Evolutionary conservation across 352 stramenopile species (phyloP), one percentile per base, ranked within the genome.

Genomic region (Phytophthora multivora): DNA sequence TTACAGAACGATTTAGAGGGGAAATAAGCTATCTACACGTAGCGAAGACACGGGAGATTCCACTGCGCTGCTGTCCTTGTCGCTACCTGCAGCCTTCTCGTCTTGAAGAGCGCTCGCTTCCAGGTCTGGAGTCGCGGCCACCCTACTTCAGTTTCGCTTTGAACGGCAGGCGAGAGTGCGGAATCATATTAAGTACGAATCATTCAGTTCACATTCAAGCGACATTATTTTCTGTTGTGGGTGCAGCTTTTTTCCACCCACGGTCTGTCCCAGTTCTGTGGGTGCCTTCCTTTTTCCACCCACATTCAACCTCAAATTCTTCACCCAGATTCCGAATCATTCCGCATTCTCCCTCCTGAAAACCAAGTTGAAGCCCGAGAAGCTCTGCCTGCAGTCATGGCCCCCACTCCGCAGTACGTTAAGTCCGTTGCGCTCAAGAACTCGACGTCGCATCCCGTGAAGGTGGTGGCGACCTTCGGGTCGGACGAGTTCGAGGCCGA

Each of bases 361-460:
- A 31, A 51, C 8, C 55, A 73, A 67, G 54, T 73, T 67, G 55
- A 69, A 73, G 53, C 30, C 19, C 15, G 33, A 65, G 40, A 54
- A 62, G 31, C 8, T 1, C 26, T 8, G 2, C 7, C 28, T 33
- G 28, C 4, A 50, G 40, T 16, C n/a, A 89, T 77, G 78, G 74
- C 85, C 35, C 64, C 73, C 39, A 56, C 73, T 41, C 86, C 86
- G 26, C 72, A 75, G 48, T 95, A 92, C 70, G 83, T 77, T 48
- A 93, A 93, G 70, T 64, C 73, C 48, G 82, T 92, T 12, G 70
- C 76, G 18, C 65, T 95, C 31, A 92, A 79, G 65, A 95, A 95
- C 67, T 77, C 75, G 43, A 86, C 69, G 38, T 46, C 62, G 49
- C 78, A 89, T 52, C 40, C 58, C 4, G 65, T 95, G 31, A 81